Percentiles rank a stretch among this genome's conserved stretches.
phyloP scores from a whole-genome alignment of 2,329 filamentous ascomycete genomes.

The Cladophialophora psammophila region DNA sequence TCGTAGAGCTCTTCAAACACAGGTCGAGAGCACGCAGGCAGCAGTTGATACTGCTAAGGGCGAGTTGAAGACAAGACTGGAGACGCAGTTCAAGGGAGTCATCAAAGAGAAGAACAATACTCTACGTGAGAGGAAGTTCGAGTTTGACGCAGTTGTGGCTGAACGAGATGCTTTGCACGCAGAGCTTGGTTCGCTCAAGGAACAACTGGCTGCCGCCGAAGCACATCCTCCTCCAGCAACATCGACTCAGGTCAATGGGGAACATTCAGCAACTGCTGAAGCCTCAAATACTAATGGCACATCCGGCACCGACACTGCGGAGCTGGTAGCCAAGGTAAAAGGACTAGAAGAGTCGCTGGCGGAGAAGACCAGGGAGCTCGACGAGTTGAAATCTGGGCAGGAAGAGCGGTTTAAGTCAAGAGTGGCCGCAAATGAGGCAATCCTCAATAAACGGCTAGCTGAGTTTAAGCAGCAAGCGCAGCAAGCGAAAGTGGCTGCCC shows the following conservation, averaged over 20 bases:
- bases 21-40: constrained; percentile 57
- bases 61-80: constrained; percentile 56
- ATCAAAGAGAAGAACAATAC: constrained; percentile 71
- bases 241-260: constrained; percentile 39
- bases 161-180: constrained; percentile 74
- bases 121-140: constrained; percentile 61
- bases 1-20: constrained; percentile 52
- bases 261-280: constrained; percentile 60
- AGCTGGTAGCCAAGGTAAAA: constrained; percentile 66
- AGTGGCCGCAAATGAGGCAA: constrained; percentile 58
- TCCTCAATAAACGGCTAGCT: constrained; percentile 72
- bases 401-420: constrained; percentile 58
- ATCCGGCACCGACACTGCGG: constrained; percentile 19
- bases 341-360: constrained; percentile 60
- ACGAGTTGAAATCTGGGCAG: constrained; percentile 53
- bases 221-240: constrained; percentile 48
- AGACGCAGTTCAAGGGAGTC: constrained; percentile 62
- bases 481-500: constrained; percentile 48
- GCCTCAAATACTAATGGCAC: constrained; percentile 43
- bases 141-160: constrained; percentile 57
- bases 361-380: constrained; percentile 58
- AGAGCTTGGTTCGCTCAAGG: constrained; percentile 68
- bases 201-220: constrained; percentile 70
- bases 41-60: constrained; percentile 57
- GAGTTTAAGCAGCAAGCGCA: constrained; percentile 61